Conservation (phyloP, 345 rosid genomes). For the Triadica sebifera region DNA sequence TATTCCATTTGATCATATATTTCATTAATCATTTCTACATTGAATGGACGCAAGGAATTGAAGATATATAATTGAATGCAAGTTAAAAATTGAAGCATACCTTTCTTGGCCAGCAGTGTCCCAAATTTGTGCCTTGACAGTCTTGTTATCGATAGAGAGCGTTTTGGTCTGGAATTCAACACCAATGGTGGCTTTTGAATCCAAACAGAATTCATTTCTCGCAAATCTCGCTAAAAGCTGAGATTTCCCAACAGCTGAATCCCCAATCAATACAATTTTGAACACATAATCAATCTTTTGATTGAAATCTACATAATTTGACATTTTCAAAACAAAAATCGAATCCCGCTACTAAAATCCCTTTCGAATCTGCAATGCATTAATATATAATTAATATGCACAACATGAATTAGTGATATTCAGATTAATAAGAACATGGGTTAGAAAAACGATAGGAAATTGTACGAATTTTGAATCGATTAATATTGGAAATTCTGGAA, state of each 20-base stretch:
- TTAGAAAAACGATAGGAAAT: background rate
- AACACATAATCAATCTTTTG: too few species aligned
- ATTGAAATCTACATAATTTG: too few species aligned
- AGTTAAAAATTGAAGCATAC: background rate
- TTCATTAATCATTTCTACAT: background rate
- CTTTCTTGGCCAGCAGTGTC: too few species aligned
- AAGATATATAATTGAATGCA: background rate
- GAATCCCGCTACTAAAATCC: background rate
- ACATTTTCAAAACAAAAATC: background rate
- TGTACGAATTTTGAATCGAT: slow-evolving; percentile 6
- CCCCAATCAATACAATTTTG: too few species aligned
- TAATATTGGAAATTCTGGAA: background rate
- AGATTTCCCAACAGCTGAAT: too few species aligned
- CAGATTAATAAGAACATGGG: slow-evolving; percentile 5
- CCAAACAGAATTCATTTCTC: too few species aligned
- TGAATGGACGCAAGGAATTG: background rate
- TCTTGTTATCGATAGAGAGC: too few species aligned
- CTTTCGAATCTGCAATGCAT: slow-evolving; percentile 13
- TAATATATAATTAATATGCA: background rate
- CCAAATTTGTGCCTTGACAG: too few species aligned
- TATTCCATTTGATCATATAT: background rate
- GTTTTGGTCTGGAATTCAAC: too few species aligned
- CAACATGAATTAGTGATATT: background rate
- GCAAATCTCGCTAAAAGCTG: too few species aligned
- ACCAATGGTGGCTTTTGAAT: too few species aligned